Conservation (phyloP, 1,139 yeast genomes). For the Sugiyamaella xylanicola region DNA sequence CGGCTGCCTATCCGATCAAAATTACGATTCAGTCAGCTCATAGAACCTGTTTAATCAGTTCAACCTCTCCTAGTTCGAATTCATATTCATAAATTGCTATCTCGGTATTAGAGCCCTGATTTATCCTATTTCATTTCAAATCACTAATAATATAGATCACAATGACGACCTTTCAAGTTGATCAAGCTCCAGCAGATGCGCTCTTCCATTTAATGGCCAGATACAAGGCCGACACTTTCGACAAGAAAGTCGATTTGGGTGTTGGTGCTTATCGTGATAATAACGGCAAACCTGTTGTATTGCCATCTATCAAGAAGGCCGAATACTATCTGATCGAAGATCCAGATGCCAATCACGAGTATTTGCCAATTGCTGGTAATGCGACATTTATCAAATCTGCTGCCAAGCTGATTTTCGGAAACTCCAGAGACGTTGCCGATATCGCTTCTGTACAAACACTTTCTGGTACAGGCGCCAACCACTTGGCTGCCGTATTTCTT, state of each 20-base stretch:
- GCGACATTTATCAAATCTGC: conserved; percentile 70
- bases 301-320: conserved; percentile 65
- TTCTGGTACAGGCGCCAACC: conserved; percentile 96
- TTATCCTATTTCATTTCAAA: too few relatives aligned
- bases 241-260: conserved; percentile 75
- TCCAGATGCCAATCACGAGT: conserved; percentile 83
- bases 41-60: too few relatives aligned
- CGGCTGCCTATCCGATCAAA: too few relatives aligned
- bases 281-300: conserved; percentile 81
- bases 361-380: conserved; percentile 79
- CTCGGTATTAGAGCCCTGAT: too few relatives aligned
- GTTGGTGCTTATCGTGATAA: conserved; percentile 93
- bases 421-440: conserved; percentile 48
- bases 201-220: conserved; percentile 79
- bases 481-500: conserved; percentile 78
- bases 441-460: conserved; percentile 81
- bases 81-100: too few relatives aligned
- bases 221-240: conserved; percentile 56
- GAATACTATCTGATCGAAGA: conserved; percentile 58
- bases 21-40: too few relatives aligned
- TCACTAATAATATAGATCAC: conserved; percentile 1
- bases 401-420: conserved; percentile 78
- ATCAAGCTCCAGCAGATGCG: conserved; percentile 46
- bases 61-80: too few relatives aligned
- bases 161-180: conserved; percentile 31